Conservation (phyloP, 2,329 filamentous ascomycete species). For the Ophiocordyceps unilateralis region DNA sequence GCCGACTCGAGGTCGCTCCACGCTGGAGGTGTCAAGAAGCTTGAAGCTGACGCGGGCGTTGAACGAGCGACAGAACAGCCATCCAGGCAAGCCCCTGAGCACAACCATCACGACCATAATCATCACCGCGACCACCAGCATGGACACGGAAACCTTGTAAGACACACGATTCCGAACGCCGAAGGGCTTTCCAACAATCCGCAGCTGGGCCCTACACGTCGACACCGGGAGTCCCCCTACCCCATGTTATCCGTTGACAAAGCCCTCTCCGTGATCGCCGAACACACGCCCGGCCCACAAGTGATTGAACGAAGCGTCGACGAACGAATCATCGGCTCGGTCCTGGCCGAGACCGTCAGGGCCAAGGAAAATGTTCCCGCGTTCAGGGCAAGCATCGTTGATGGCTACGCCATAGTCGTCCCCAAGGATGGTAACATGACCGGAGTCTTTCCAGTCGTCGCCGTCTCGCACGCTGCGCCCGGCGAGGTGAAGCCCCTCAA, state of each 20-base stretch:
- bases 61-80: slow-evolving; percentile 13
- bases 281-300: slow-evolving; percentile 50
- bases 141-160: slow-evolving; percentile 42
- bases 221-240: slow-evolving; percentile 76
- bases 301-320: slow-evolving; percentile 43
- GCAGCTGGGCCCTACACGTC: slow-evolving; percentile 41
- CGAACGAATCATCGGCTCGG: slow-evolving; percentile 49
- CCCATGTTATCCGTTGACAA: slow-evolving; percentile 79
- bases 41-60: slow-evolving; percentile 70
- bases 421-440: slow-evolving; percentile 45
- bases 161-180: slow-evolving; percentile 52
- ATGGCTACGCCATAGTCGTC: slow-evolving; percentile 78
- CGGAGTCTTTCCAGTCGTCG: slow-evolving; percentile 71
- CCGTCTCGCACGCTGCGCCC: slow-evolving; percentile 71
- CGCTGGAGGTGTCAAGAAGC: slow-evolving; percentile 60
- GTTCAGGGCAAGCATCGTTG: slow-evolving; percentile 89
- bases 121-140: slow-evolving; percentile 21
- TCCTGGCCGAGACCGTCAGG: slow-evolving; percentile 68
- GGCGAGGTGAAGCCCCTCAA: slow-evolving; percentile 47
- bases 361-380: slow-evolving; percentile 76
- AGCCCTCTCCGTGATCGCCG: slow-evolving; percentile 54
- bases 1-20: slow-evolving; percentile 68
- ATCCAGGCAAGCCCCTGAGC: slow-evolving; percentile 16
- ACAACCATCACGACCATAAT: slow-evolving; percentile 22
- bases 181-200: slow-evolving; percentile 43